Conservation (phyloP, 306 rosid genomes). For the Pterocarpus macrocarpus region DNA sequence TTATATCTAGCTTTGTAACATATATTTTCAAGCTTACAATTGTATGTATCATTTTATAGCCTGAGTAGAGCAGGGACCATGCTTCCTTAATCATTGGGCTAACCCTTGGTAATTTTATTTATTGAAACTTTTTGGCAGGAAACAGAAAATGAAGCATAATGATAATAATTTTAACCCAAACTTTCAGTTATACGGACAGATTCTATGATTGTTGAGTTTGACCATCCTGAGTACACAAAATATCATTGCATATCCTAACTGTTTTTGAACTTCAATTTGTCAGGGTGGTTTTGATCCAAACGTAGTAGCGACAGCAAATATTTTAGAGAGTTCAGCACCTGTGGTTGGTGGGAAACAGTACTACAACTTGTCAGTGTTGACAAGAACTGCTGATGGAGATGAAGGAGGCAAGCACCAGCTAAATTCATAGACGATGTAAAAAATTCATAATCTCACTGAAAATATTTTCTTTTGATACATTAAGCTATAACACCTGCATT, state of each 20-base stretch:
- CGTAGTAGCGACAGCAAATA: slow-evolving; percentile 88
- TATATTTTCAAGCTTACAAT: not conserved
- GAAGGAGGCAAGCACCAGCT: slow-evolving; percentile 98
- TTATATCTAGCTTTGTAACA: not conserved
- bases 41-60: too few species aligned
- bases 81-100: too few species aligned
- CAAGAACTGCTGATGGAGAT: slow-evolving; percentile 97
- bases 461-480: too few species aligned
- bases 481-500: too few species aligned
- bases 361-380: slow-evolving; percentile 77
- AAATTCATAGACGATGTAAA: too few species aligned
- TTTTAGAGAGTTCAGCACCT: slow-evolving; percentile 62
- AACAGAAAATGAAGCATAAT: too few species aligned
- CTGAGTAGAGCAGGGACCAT: too few species aligned
- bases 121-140: too few species aligned
- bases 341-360: slow-evolving; percentile 65
- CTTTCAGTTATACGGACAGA: too few species aligned
- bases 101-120: too few species aligned
- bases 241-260: slow-evolving; percentile 9
- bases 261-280: slow-evolving; percentile 39
- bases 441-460: too few species aligned
- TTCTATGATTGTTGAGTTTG: not conserved
- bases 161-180: too few species aligned
- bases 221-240: not conserved
- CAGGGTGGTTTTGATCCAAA: slow-evolving; percentile 92